Evolutionary conservation across 164 flowering plant genomes (phyloP), one percentile per base, ranked within the genome.

Genomic region (Liriodendron chinense): DNA sequence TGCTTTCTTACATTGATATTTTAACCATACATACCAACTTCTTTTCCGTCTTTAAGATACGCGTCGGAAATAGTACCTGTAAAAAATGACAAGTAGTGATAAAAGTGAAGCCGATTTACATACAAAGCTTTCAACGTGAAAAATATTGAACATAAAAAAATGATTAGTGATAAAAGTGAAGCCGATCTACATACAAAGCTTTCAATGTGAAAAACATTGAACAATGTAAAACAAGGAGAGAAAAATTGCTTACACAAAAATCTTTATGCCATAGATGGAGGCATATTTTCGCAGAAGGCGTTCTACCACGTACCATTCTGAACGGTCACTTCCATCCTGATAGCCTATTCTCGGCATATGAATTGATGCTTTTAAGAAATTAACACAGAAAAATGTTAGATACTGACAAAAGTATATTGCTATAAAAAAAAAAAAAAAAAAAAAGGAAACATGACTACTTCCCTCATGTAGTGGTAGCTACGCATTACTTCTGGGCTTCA

Each of bases 301-400:
- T 76, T 95, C 99, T 63, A 91, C 90, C 0, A 89, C 74, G 72
- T 95, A 95, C 99, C 99, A 95, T 47, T 88, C 90, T 26, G 98
- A 88, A 47, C 92, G 94, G 67, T 86, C 88, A 50, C 93, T 84
- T 80, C 90, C 91, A 75, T 83, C 88, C 82, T 87, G 93, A 77
- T 91, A 93, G 21, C 97, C 96, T 66, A 96, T 88, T n/a, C 97
- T 90, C 25, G 99, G 98, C 98, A 96, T 91, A 83, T 94, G 98
- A 70, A 93, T 84, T 65, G 98, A 93, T 75, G 96, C 98, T 94
- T 74, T 76, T 14, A 63, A 64, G 70, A 21, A 47, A 73, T 26
- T 62, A 12, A 76, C 9, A 72, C 24, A 25, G 66, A 13, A 72
- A 56, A 18, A 21, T 49, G 2, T 64, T 28, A 59, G 48, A 69